Base-by-base conservation (phyloP, 371 early-diverging fungal genomes). In the Apophysomyces ossiformis region DNA sequence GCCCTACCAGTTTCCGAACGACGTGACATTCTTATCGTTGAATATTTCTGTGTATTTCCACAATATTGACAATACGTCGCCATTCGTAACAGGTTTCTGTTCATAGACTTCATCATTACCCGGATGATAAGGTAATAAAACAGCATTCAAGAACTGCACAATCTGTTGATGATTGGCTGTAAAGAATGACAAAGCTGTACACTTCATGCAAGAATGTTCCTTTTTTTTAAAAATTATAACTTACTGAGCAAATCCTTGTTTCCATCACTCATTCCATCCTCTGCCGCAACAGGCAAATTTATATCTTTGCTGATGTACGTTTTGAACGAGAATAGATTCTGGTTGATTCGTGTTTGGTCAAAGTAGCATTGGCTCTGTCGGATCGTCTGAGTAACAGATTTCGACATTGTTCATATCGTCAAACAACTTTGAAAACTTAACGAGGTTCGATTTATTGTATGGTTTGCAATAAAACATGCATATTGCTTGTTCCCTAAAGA, bases 1-100 rank as follows among this genome's bases (percentile, higher is more conserved):
- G n/a, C n/a, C n/a, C n/a, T n/a, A 62, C 54, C 63, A 62, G 54
- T 62, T 62, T 62, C 63, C 32, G 63, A 62, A 62, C 32, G 54
- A 62, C 54, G 36, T 62, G 63, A 62, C 63, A 62, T 26, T 62
- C 63, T 16, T 62, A 37, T 62, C 54, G 63, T 62, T 62, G 63
- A 62, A 45, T 62, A 62, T 62, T 62, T 62, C 63, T 62, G 54
- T 62, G 63, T 50, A 35, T 16, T 61, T 45, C 44, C 45, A 41
- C 36, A 45, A 61, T 45, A 35, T 45, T 45, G 45, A 61, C 45
- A 61, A 61, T 36, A 61, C 45, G 41, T 61, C 61, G 45, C 61
- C 61, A 61, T 61, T 61, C 21, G 21, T 61, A 61, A 44, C 45
- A 61, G 36, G 18, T 15, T 61, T 44, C 21, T 35, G 61, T 44